phyloP scores from a whole-genome alignment of 2,329 filamentous ascomycete species.

The Eutypella sp. region DNA sequence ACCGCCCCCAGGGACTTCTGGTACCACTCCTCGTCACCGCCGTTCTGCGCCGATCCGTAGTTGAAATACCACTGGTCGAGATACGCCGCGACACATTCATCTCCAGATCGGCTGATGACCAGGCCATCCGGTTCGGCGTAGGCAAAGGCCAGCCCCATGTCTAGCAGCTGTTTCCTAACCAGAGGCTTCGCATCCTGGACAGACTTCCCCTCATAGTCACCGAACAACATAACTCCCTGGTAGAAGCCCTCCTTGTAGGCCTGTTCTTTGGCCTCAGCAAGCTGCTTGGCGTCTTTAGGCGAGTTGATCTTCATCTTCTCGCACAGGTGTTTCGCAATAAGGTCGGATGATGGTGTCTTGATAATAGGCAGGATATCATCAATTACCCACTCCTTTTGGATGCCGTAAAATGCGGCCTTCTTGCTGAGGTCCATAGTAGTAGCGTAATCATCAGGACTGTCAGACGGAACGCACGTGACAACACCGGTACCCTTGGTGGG shows the following conservation, averaged over 20 bases:
- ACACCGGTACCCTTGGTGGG: slow-evolving; percentile 94
- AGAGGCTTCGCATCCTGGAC: slow-evolving; percentile 85
- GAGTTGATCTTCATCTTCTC: slow-evolving; percentile 95
- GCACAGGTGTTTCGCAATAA: slow-evolving; percentile 77
- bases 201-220: slow-evolving; percentile 80
- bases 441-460: slow-evolving; percentile 92
- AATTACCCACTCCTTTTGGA: slow-evolving; percentile 94
- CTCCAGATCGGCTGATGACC: slow-evolving; percentile 82
- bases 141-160: slow-evolving; percentile 74
- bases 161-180: slow-evolving; percentile 72
- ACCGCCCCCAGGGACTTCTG: background rate
- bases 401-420: slow-evolving; percentile 94
- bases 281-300: slow-evolving; percentile 86
- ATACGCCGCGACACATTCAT: slow-evolving; percentile 88
- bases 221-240: slow-evolving; percentile 83
- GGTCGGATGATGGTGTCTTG: slow-evolving; percentile 77
- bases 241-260: slow-evolving; percentile 98
- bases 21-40: slow-evolving; percentile 49
- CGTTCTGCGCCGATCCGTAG: slow-evolving; percentile 77
- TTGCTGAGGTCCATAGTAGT: slow-evolving; percentile 84
- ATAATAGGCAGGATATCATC: slow-evolving; percentile 87
- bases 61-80: slow-evolving; percentile 98
- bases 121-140: slow-evolving; percentile 91
- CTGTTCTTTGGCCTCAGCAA: slow-evolving; percentile 90
- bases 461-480: slow-evolving; percentile 91